Evolutionary conservation across 306 rosid species (phyloP).

Genomic region (Echinosophora koreensis): DNA sequence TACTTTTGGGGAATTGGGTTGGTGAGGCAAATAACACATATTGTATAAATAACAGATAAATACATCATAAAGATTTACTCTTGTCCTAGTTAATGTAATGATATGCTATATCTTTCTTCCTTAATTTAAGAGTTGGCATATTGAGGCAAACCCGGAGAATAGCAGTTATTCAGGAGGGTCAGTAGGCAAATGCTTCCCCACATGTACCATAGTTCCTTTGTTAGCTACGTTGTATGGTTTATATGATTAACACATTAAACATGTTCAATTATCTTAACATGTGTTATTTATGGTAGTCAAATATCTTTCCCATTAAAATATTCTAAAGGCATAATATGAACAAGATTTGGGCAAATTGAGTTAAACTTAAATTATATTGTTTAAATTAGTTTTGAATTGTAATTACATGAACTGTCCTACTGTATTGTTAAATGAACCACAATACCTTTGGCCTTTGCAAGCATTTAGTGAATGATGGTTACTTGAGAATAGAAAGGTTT

Average conservation of each 20-base stretch:
- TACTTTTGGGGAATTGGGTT: constrained; percentile 26
- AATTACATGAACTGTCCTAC: constrained; percentile 26
- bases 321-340: constrained; percentile 17
- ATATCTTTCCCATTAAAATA: constrained; percentile 20
- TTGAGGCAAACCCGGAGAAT: constrained; percentile 14
- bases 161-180: constrained; percentile 12
- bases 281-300: constrained; percentile 3
- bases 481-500: constrained; percentile 5
- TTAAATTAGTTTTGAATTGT: constrained; percentile 16
- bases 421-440: not conserved
- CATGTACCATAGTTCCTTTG: no score
- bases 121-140: not conserved
- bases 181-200: not conserved
- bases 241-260: no score
- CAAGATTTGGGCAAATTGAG: constrained; percentile 24
- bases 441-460: not conserved
- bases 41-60: not conserved
- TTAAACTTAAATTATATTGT: constrained; percentile 29
- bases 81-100: constrained; percentile 6
- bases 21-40: not conserved
- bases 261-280: not conserved
- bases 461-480: constrained; percentile 21
- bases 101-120: not conserved
- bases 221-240: no score
- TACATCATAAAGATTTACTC: not conserved